Conservation (phyloP, 768 basidiomycete species). For the Suillus subluteus region DNA sequence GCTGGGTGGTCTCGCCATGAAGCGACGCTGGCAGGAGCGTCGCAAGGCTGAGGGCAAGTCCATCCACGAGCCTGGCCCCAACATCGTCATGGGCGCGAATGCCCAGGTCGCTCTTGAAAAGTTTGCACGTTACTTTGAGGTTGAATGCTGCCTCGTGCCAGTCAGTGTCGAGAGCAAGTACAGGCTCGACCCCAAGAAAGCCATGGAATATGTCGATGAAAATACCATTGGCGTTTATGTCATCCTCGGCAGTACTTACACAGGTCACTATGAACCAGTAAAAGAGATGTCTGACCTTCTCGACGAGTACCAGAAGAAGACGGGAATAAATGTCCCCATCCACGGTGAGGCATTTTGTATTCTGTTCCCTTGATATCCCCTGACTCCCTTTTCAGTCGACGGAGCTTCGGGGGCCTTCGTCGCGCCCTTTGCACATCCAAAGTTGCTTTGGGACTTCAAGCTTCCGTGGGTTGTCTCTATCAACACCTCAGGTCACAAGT, state of each 20-base stretch:
- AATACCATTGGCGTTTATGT: conserved; percentile 74
- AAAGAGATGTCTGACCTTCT: conserved; percentile 81
- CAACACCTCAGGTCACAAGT: conserved; percentile 66
- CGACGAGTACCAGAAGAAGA: conserved; percentile 54
- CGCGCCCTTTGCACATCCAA: conserved; percentile 61
- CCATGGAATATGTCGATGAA: conserved; percentile 69
- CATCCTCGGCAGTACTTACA: conserved; percentile 59
- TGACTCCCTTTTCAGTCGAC: conserved; percentile 42
- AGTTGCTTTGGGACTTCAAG: conserved; percentile 61
- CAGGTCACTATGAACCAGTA: conserved; percentile 76
- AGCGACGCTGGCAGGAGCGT: conserved; percentile 69
- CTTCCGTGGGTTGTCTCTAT: conserved; percentile 63
- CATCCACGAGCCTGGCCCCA: conserved; percentile 67
- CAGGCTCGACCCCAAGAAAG: conserved; percentile 71
- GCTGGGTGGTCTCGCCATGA: conserved; percentile 74
- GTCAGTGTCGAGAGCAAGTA: conserved; percentile 72
- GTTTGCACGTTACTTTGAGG: conserved; percentile 70
- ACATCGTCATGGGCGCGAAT: conserved; percentile 68
- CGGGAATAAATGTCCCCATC: conserved; percentile 48
- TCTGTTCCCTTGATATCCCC: conserved; percentile 22
- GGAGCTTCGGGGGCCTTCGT: conserved; percentile 66
- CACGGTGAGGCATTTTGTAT: conserved; percentile 36
- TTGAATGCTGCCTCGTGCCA: conserved; percentile 67
- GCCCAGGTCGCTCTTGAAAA: conserved; percentile 75
- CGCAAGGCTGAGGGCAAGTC: conserved; percentile 68